Evolutionary conservation across 805 yeast genomes (phyloP).

Genomic region (Kurtzmaniella cleridarum): DNA sequence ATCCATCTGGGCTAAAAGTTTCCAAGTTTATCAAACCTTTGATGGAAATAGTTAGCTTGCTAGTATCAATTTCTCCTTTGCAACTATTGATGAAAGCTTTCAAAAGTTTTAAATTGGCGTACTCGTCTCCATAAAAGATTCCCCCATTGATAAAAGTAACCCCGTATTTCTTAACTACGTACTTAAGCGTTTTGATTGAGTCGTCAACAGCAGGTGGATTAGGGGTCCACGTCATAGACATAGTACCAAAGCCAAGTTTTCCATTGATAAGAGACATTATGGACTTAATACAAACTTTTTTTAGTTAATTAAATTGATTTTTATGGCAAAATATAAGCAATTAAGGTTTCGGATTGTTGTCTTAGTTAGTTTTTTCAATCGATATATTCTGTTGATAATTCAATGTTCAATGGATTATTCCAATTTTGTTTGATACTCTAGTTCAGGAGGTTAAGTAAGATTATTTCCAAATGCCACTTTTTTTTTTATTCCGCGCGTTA

Average conservation of each 20-base stretch:
- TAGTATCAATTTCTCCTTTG: constrained; percentile 50
- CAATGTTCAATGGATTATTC: too few relatives aligned
- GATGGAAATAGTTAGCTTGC: constrained; percentile 52
- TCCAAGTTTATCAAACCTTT: constrained; percentile 55
- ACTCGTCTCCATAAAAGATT: constrained; percentile 64
- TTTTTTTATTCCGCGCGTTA: too few relatives aligned
- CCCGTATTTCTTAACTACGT: constrained; percentile 33
- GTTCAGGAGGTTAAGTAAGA: too few relatives aligned
- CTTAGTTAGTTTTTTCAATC: too few relatives aligned
- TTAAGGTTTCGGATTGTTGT: too few relatives aligned
- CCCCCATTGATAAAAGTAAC: constrained; percentile 64
- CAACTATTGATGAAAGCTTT: constrained; percentile 46
- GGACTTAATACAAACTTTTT: too few relatives aligned
- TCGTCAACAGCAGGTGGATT: constrained; percentile 48
- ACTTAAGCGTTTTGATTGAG: constrained; percentile 49
- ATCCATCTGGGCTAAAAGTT: constrained; percentile 43
- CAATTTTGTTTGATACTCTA: too few relatives aligned
- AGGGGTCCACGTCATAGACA: constrained; percentile 74
- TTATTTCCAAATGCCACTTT: too few relatives aligned
- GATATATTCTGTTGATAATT: too few relatives aligned
- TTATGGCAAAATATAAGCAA: too few relatives aligned
- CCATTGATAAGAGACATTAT: constrained; percentile 10
- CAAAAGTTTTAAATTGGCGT: constrained; percentile 50
- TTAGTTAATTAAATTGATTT: too few relatives aligned
- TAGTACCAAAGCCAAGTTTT: constrained; percentile 66